Conservation (phyloP, 768 basidiomycete genomes). For the Austroboletus eburneus region DNA sequence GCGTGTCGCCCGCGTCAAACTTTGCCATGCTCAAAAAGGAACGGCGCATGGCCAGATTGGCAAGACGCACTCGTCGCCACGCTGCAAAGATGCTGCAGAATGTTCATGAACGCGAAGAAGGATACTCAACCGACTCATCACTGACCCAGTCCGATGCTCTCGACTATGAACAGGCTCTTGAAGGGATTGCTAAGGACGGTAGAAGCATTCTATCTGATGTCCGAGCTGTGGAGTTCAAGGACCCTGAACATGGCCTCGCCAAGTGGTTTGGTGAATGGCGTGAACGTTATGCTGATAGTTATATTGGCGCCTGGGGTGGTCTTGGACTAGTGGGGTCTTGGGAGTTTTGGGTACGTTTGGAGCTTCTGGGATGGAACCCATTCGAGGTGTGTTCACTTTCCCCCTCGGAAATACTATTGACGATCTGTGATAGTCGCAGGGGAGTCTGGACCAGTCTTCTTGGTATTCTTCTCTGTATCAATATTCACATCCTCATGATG, state of each 20-base stretch:
- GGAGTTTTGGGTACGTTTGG: conserved; percentile 93
- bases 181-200: conserved; percentile 47
- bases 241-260: conserved; percentile 72
- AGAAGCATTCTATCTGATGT: conserved; percentile 75
- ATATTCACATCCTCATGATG: conserved; percentile 57
- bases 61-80: conserved; percentile 49
- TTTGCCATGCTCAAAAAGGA: conserved; percentile 44
- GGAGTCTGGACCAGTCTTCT: conserved; percentile 69
- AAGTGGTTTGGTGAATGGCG: conserved; percentile 70
- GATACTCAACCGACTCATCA: conserved; percentile 83
- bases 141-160: conserved; percentile 60
- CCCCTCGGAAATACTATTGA: conserved; percentile 2
- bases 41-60: conserved; percentile 54
- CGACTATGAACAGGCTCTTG: conserved; percentile 64
- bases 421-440: conserved; percentile 36
- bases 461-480: conserved; percentile 81
- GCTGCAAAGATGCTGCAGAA: conserved; percentile 22
- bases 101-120: conserved; percentile 53
- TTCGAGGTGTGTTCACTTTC: conserved; percentile 52
- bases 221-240: conserved; percentile 74
- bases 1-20: conserved; percentile 44
- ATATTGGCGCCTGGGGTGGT: conserved; percentile 86
- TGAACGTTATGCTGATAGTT: conserved; percentile 71
- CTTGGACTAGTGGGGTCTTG: conserved; percentile 83
- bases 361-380: conserved; percentile 85